Conservation (phyloP, 208 protist genomes). For the Strigomonas culicis region DNA sequence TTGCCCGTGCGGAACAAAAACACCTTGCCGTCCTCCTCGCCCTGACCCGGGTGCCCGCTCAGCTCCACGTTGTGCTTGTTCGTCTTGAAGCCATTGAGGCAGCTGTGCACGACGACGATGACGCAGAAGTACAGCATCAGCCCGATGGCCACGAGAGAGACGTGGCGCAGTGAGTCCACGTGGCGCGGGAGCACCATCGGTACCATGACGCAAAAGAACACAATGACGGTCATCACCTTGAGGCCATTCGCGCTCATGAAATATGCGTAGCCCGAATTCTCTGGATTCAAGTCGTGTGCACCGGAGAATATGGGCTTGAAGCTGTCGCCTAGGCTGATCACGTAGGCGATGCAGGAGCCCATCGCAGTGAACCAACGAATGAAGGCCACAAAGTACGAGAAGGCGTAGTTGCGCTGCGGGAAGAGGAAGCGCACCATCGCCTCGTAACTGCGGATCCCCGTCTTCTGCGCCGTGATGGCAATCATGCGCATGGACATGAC, state of each 20-base stretch:
- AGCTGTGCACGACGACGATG: slow-evolving; percentile 40
- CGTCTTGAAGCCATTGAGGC: slow-evolving; percentile 26
- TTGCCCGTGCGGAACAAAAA: slow-evolving; percentile 23
- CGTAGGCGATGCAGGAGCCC: slow-evolving; percentile 23
- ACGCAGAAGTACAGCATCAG: slow-evolving; percentile 57
- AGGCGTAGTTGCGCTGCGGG: slow-evolving; percentile 15
- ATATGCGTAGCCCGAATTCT: slow-evolving; percentile 23
- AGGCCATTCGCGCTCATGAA: slow-evolving; percentile 20
- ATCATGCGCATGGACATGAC: slow-evolving; percentile 37
- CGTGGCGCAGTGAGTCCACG: slow-evolving; percentile 60
- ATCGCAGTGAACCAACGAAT: slow-evolving; percentile 31
- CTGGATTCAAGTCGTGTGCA: slow-evolving; percentile 6
- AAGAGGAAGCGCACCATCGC: slow-evolving; percentile 30
- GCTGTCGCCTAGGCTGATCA: slow-evolving; percentile 35
- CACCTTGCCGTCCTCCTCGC: slow-evolving; percentile 11
- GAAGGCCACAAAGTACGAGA: slow-evolving; percentile 40
- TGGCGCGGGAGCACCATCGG: slow-evolving; percentile 38
- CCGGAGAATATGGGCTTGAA: slow-evolving; percentile 24
- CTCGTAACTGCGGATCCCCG: slow-evolving; percentile 35
- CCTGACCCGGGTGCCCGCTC: neutral
- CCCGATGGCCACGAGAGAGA: slow-evolving; percentile 35
- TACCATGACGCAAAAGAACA: slow-evolving; percentile 50
- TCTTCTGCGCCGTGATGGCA: slow-evolving; percentile 26
- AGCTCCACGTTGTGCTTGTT: slow-evolving; percentile 3
- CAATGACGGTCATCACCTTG: slow-evolving; percentile 18